Conservation (phyloP, 129 eudicot genomes). For the Kitagawia praeruptora region DNA sequence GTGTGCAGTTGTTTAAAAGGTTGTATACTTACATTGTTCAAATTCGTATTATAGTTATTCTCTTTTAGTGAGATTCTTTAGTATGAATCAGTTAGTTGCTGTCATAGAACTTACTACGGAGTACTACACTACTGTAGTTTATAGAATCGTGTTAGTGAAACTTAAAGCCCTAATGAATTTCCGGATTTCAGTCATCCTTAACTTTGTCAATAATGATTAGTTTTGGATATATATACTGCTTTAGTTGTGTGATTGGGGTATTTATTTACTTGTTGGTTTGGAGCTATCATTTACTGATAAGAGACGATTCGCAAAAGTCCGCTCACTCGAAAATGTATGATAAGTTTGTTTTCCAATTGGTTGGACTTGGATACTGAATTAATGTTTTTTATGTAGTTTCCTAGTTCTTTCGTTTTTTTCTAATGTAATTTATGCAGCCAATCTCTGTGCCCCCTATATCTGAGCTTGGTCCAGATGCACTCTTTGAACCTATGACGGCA, state of each 20-base stretch:
- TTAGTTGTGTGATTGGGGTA: neutral
- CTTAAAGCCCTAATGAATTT: neutral
- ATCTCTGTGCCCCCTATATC: constrained; percentile 66
- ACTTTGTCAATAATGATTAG: neutral
- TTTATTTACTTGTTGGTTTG: constrained; percentile 32
- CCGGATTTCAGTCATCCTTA: neutral
- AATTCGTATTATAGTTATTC: neutral
- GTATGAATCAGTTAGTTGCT: neutral
- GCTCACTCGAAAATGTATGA: constrained; percentile 65
- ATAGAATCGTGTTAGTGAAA: neutral
- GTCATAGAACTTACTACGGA: neutral
- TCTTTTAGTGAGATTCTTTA: neutral
- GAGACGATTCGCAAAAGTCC: constrained; percentile 93
- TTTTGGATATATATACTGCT: neutral
- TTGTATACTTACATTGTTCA: neutral
- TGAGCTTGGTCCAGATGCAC: constrained; percentile 97
- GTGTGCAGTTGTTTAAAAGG: neutral
- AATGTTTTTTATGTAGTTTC: neutral
- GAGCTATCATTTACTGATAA: constrained; percentile 92
- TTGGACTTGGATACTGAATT: neutral
- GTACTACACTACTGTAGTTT: neutral
- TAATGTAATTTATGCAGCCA: constrained; percentile 47
- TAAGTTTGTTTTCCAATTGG: constrained; percentile 7
- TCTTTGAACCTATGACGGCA: constrained; percentile 57
- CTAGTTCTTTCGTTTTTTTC: neutral